Evolutionary conservation across 768 basidiomycete species (phyloP).

Genomic region (Leccinum aurantiacum): DNA sequence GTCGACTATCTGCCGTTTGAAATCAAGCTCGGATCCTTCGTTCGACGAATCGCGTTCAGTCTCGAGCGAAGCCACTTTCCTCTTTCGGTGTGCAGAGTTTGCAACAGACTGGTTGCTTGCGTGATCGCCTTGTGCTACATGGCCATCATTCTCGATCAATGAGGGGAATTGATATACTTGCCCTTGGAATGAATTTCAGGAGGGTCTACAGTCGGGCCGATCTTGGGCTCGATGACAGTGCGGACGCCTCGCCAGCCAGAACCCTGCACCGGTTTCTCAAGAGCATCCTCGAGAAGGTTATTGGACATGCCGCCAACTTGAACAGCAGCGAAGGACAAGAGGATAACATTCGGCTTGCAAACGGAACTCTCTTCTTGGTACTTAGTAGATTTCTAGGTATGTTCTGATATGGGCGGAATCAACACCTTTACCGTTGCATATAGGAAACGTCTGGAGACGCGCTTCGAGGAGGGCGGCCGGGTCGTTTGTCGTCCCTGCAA

Average conservation of each 20-base stretch:
- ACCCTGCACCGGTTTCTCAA: no score
- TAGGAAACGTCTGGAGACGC: no score
- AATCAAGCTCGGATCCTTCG: no score
- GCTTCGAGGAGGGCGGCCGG: no score
- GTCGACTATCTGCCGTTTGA: background rate
- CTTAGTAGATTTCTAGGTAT: no score
- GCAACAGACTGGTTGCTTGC: background rate
- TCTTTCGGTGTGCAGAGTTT: background rate
- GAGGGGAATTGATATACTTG: no score
- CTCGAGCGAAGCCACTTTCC: background rate
- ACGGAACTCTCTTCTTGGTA: background rate
- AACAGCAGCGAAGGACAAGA: background rate
- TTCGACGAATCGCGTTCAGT: background rate
- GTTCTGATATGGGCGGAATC: no score
- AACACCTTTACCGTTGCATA: no score
- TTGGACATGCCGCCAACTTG: background rate
- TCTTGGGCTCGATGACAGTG: slow-evolving; percentile 1
- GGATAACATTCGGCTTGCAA: background rate
- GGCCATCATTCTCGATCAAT: background rate
- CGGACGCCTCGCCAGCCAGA: background rate
- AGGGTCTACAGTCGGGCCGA: no score
- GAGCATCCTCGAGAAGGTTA: no score
- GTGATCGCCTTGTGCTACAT: background rate
- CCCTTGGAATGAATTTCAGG: no score
- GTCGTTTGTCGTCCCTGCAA: no score